These are phyloP conservation scores for Cryptococcus sp. DNA, from an alignment of 1,284 basidiomycete genomes.

Conservation along the genomic window DNA sequence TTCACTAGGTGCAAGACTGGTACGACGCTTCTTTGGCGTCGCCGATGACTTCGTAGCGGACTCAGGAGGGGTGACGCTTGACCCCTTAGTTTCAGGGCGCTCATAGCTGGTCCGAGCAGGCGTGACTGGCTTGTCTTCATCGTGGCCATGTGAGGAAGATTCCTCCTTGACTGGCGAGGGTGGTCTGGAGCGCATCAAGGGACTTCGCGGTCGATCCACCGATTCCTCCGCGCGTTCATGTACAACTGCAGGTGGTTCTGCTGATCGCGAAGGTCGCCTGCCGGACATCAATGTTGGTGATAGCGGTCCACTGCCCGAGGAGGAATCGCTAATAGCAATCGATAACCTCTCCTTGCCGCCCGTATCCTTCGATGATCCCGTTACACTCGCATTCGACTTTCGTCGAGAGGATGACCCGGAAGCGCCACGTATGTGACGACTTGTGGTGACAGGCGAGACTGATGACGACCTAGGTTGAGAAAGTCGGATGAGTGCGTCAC, in stretches of 20 bases:
- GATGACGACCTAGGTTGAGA: constrained; percentile 41
- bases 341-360: constrained; percentile 12
- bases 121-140: background rate
- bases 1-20: constrained; percentile 34
- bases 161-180: constrained; percentile 41
- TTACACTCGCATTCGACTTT: constrained; percentile 10
- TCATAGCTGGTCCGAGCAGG: background rate
- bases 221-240: constrained; percentile 15
- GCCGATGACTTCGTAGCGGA: constrained; percentile 1
- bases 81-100: constrained; percentile 1
- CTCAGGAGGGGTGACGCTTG: background rate
- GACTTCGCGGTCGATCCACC: background rate
- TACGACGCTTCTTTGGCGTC: constrained; percentile 26
- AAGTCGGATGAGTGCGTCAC: constrained; percentile 51
- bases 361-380: constrained; percentile 1
- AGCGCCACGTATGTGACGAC: constrained; percentile 31
- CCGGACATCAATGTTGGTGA: constrained; percentile 9
- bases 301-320: constrained; percentile 8
- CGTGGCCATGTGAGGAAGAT: background rate
- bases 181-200: constrained; percentile 11
- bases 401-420: constrained; percentile 28
- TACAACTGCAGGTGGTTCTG: constrained; percentile 30
- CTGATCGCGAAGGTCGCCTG: constrained; percentile 25
- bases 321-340: constrained; percentile 17
- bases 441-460: constrained; percentile 29